Evolutionary conservation across 1,284 basidiomycete genomes (phyloP).

Genomic region (Coniophora puteana): DNA sequence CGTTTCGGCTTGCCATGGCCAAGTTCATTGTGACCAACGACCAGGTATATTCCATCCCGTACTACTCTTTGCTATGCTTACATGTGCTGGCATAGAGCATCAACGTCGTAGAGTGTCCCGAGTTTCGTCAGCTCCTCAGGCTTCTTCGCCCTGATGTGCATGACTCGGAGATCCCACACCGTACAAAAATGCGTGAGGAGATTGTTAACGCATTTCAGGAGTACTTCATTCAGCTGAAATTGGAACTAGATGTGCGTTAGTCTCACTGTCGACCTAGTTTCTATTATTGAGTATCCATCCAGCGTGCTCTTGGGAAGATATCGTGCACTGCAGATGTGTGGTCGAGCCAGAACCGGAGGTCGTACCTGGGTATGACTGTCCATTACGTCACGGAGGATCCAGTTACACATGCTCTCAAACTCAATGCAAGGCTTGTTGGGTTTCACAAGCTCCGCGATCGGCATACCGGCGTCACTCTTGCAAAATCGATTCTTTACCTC

Average conservation of each 20-base stretch:
- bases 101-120: slow-evolving; percentile 6
- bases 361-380: slow-evolving; percentile 2
- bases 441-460: slow-evolving; percentile 3
- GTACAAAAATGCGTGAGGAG: background rate
- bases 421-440: slow-evolving; percentile 1
- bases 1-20: too few relatives aligned
- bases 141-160: slow-evolving; percentile 1
- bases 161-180: slow-evolving; percentile 1
- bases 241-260: slow-evolving; percentile 3
- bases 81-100: too few relatives aligned
- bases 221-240: slow-evolving; percentile 2
- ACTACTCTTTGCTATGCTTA: too few relatives aligned
- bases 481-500: background rate
- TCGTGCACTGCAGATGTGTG: slow-evolving; percentile 7
- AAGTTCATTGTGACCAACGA: too few relatives aligned
- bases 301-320: background rate
- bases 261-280: background rate
- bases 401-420: background rate
- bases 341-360: background rate
- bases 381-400: slow-evolving; percentile 6
- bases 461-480: slow-evolving; percentile 2
- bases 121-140: slow-evolving; percentile 1
- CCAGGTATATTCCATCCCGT: too few relatives aligned
- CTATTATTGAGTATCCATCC: background rate
- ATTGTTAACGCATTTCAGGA: slow-evolving; percentile 3